Conservation (phyloP, 164 flowering plant genomes). For the Tinospora cordifolia region DNA sequence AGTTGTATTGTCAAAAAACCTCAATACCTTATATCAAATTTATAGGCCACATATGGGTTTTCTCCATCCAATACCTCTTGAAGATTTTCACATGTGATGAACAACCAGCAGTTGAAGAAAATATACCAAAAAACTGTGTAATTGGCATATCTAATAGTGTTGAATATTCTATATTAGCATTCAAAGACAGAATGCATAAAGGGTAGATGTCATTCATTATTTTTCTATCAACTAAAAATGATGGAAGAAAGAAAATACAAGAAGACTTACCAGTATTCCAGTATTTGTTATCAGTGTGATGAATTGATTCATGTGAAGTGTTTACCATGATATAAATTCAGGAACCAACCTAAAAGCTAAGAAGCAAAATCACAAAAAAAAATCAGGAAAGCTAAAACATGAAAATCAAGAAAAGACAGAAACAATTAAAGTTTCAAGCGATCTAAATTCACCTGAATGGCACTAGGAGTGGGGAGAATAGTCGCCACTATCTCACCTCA, state of each 20-base stretch:
- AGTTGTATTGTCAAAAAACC: not conserved
- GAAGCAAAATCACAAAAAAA: not conserved
- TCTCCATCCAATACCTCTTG: constrained; percentile 42
- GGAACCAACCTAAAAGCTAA: constrained; percentile 60
- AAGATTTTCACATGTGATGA: constrained; percentile 55
- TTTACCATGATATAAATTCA: too few relatives aligned
- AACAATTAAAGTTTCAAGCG: not conserved
- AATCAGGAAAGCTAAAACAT: not conserved
- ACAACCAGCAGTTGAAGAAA: constrained; percentile 39
- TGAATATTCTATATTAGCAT: too few relatives aligned
- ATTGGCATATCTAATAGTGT: constrained; percentile 40
- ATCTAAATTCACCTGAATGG: constrained; percentile 37
- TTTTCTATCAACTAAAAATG: too few relatives aligned
- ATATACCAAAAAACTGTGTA: constrained; percentile 66
- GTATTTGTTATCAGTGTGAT: too few relatives aligned
- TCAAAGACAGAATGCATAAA: too few relatives aligned
- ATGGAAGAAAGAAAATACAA: too few relatives aligned
- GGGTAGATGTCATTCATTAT: too few relatives aligned
- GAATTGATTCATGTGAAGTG: too few relatives aligned
- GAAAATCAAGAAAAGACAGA: not conserved
- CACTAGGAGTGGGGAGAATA: constrained; percentile 21
- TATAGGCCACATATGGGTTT: constrained; percentile 40
- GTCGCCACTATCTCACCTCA: too few relatives aligned
- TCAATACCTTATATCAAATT: constrained; percentile 52
- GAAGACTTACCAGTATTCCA: too few relatives aligned